Evolutionary conservation across 2,329 filamentous ascomycete genomes (phyloP), one percentile per base, ranked within the genome.

Genomic region (Ophiostoma australiae): DNA sequence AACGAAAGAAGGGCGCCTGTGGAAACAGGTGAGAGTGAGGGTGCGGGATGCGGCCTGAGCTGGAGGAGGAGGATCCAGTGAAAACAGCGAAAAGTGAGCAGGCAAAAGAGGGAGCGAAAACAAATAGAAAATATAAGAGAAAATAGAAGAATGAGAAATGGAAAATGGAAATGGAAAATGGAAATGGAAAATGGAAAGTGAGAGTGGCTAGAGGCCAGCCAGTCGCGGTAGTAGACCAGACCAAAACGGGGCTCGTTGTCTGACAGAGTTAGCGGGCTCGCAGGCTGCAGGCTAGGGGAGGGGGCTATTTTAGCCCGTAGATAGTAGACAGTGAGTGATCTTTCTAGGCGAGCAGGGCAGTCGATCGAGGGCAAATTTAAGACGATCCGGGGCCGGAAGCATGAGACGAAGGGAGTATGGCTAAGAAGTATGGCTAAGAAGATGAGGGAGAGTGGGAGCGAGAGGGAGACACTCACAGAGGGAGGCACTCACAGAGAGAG

Each of bases 41-140:
- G 17, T 67, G 65, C n/a, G 35, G 27, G 66, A 44, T 67, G 66
- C 66, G 66, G 37, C 66, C 66, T 67, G 35, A 20, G 65, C 65
- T 41, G 65, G 37, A 67, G n/a, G 65, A 37, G 44, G 66, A 67
- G 66, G 23, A 33, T 33, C 13, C 35, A 44, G 65, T 20, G n/a
- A 31, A 44, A 41, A 41, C 37, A 44, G 65, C 8, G n/a, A 31
- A 44, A 41, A 41, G n/a, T 31, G 39, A 67, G 66, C 23, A 33
- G 15, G 39, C 27, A 15, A 44, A 41, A 39, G 65, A 67, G 65
- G 37, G 65, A 67, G 66, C 37, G 17, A 48, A 67, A 67, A 41
- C n/a, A 8, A 31, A 44, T 27, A 31, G 41, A 44, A 27, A 48
- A 20, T 13, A 20, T 35, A 37, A 5, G 31, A 35, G 27, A 35